Base-by-base conservation (phyloP, 2,329 filamentous ascomycete genomes). In the Trichoderma atrobrunneum region DNA sequence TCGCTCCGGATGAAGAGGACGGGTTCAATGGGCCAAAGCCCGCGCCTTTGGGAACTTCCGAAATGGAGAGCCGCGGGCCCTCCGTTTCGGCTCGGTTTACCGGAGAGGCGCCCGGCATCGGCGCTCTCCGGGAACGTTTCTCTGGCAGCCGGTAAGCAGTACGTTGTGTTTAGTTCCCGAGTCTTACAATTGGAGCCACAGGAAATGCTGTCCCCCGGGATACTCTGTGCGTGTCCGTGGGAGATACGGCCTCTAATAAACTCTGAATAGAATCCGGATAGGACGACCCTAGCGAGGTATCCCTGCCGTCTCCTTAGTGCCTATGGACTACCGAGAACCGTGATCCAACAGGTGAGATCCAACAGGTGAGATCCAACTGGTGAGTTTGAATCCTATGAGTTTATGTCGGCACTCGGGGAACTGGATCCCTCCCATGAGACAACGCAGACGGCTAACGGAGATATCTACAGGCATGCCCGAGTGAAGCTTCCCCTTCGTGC, bases 31-130 rank as follows among this genome's bases (percentile, higher is more conserved):
- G 51, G 32, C 34, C 24, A 68, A n/a, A 32, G 34, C 34, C 61
- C 43, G 43, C n/a, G 21, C 8, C 28, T 57, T 28, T 21, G 7
- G 54, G 32, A 18, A 7, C 34, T 34, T 34, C 32, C 32, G 32
- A 34, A 34, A 11, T 36, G 32, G 32, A 62, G 30, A 39, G 39
- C 51, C 65, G 54, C 26, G 28, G 26, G n/a, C 12, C n/a, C 43
- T 61, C 26, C 36, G 36, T 21, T 30, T 69, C 66, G 56, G 66
- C 14, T 69, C 66, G 66, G 66, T 8, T 10, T 3, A 16, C 66
- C 66, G 66, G 56, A 28, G 39, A 51, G 18, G 26, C 12, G n/a
- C 61, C 56, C 66, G 66, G 56, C 66, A 60, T 68, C 65, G 65
- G 65, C 39, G 39, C 39, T 43, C 39, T 43, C 39, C 39, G 16